Percentiles rank a stretch among this genome's conserved stretches.
Conservation (phyloP, 495 filamentous ascomycete genomes). For the Wilcoxina mikolae region DNA sequence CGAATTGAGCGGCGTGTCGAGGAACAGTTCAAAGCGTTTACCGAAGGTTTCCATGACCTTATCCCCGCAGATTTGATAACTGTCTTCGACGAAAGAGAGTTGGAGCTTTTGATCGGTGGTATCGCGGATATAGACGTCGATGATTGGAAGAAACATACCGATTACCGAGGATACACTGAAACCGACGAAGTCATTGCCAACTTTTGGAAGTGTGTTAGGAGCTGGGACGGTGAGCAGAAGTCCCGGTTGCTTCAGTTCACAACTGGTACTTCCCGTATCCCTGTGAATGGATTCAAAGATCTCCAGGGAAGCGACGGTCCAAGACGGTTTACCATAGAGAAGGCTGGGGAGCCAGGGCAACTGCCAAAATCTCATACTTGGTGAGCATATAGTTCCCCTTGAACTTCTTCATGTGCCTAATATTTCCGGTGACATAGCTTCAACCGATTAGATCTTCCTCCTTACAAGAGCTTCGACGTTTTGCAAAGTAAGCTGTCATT, state of each 20-base stretch:
- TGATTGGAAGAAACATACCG: conserved; percentile 99
- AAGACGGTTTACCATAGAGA: conserved; percentile 92
- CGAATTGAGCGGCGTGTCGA: conserved; percentile 95
- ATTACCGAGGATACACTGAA: conserved; percentile 98
- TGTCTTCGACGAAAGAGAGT: conserved; percentile 94
- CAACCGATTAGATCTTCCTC: conserved; percentile 90
- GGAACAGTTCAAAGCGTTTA: conserved; percentile 96
- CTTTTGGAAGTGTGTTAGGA: conserved; percentile 90
- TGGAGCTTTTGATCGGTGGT: conserved; percentile 92
- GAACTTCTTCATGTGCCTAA: neutral
- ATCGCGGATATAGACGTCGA: conserved; percentile 99
- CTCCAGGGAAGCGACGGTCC: conserved; percentile 94
- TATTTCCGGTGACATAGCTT: conserved; percentile 43
- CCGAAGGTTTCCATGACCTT: conserved; percentile 91
- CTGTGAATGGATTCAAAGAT: conserved; percentile 99
- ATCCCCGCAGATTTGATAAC: conserved; percentile 94
- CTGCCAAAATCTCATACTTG: conserved; percentile 96
- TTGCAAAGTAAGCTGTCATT: conserved; percentile 82
- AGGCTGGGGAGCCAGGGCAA: conserved; percentile 75
- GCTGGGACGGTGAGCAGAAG: conserved; percentile 97
- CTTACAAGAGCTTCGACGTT: conserved; percentile 76
- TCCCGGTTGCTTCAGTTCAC: conserved; percentile 91
- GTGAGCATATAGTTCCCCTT: conserved; percentile 44
- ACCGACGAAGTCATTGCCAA: conserved; percentile 89
- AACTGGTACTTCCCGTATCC: conserved; percentile 92